phyloP scores from a whole-genome alignment of 352 stramenopile genomes.

The Sclerospora graminicola region DNA sequence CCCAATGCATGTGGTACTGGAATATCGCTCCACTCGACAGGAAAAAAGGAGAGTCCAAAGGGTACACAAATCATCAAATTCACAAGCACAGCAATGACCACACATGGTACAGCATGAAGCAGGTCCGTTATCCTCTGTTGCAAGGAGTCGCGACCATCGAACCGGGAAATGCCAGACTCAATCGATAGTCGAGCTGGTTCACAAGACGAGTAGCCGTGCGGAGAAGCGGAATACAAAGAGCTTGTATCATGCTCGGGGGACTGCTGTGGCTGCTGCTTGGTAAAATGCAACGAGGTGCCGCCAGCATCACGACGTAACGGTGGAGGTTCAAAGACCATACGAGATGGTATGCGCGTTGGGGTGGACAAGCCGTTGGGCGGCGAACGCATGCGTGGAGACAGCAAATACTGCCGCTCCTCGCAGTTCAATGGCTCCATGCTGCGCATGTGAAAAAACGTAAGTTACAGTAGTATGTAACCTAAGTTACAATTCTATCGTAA shows the following conservation, averaged over 20 bases:
- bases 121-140: conserved; percentile 17
- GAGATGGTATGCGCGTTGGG: conserved; percentile 7
- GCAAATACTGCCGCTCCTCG: conserved; percentile 3
- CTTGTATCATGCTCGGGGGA: too few species aligned
- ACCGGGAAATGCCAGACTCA: background rate
- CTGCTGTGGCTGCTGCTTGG: background rate
- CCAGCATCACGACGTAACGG: conserved; percentile 50
- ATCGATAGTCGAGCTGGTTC: conserved; percentile 4
- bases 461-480: too few species aligned
- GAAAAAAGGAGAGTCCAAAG: conserved; percentile 81
- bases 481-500: too few species aligned
- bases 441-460: too few species aligned
- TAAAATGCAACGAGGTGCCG: conserved; percentile 40
- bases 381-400: conserved; percentile 8
- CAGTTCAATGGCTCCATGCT: conserved; percentile 19
- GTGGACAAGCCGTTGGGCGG: conserved; percentile 6
- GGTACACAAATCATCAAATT: conserved; percentile 85
- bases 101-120: conserved; percentile 33
- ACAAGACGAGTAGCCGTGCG: conserved; percentile 17
- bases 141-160: background rate
- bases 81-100: conserved; percentile 63
- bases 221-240: conserved; percentile 4
- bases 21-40: conserved; percentile 63
- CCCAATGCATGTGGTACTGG: conserved; percentile 64
- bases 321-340: conserved; percentile 62